These are phyloP conservation scores for Skeletonema potamos DNA, from an alignment of 108 stramenopile species.

Conservation along the genomic window DNA sequence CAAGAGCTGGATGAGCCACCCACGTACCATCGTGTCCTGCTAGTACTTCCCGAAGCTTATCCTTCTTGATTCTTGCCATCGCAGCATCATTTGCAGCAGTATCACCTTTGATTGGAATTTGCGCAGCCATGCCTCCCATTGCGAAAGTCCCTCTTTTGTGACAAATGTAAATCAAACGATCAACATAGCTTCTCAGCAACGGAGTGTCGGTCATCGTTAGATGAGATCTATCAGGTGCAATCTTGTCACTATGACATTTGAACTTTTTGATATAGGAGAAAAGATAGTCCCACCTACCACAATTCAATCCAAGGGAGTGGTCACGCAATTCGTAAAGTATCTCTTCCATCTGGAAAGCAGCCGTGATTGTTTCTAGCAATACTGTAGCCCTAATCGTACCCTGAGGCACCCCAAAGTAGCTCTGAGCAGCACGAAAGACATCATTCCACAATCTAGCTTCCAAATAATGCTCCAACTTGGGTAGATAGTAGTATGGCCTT, in stretches of 20 bases:
- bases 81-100: slow-evolving; percentile 71
- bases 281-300: slow-evolving; percentile 95
- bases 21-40: slow-evolving; percentile 96
- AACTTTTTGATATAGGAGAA: slow-evolving; percentile 94
- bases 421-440: slow-evolving; percentile 84
- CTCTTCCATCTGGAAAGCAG: slow-evolving; percentile 96
- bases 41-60: slow-evolving; percentile 87
- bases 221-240: slow-evolving; percentile 86
- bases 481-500: slow-evolving; percentile 89
- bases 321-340: slow-evolving; percentile 92
- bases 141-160: slow-evolving; percentile 95
- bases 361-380: slow-evolving; percentile 93
- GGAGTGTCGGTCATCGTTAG: slow-evolving; percentile 89
- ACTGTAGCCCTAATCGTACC: slow-evolving; percentile 90
- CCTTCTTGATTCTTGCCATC: slow-evolving; percentile 79
- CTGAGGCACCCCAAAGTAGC: slow-evolving; percentile 75
- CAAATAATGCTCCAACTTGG: slow-evolving; percentile 87
- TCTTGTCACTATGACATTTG: slow-evolving; percentile 70
- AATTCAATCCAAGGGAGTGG: slow-evolving; percentile 93
- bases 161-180: slow-evolving; percentile 89
- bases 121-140: slow-evolving; percentile 94
- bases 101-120: slow-evolving; percentile 90
- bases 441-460: slow-evolving; percentile 95
- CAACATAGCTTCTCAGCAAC: slow-evolving; percentile 88
- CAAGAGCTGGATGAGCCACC: slow-evolving; percentile 96